Evolutionary conservation across 768 basidiomycete genomes (phyloP), one percentile per base, ranked within the genome.

Genomic region (Pulveroboletus frians): DNA sequence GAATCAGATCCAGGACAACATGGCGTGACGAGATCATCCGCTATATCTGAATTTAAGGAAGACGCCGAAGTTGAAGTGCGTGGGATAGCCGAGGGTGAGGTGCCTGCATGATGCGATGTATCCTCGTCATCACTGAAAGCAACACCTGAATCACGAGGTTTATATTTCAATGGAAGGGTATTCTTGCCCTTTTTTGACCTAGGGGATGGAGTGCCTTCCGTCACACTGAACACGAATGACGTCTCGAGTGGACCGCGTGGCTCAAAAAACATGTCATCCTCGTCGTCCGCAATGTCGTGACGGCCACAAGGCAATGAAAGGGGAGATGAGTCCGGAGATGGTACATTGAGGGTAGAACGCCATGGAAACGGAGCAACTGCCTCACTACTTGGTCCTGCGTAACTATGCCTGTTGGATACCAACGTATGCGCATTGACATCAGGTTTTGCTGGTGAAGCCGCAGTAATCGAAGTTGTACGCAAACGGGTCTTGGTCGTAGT

Each of bases 11-110:
- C 75, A 17, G 86, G 84, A 6, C 78, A 52, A 11, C 78, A 76
- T 2, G 88, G 88, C 0, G 87, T 90, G 17, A 88, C 73, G n/a
- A 90, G 76, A 29, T 77, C 83, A 39, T 84, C 79, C 32, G 81
- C 83, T 3, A 48, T 29, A 53, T 79, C 79, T 5, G 83, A 82
- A 42, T 73, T 72, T 23, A 81, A 66, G 3, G 84, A 83, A 56
- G 77, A 82, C 20, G 79, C 74, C 40, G 84, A 85, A 6, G 77
- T 82, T 0, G 84, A 88, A 1, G 78, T 74, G 30, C 68, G 73
- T 29, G 82, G 80, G 70, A 84, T 70, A 23, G 72, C 66, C 39
- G 67, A 69, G 21, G 51, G 52, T 9, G 60, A 61, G 18, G 47
- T 49, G 23, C 58, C 53, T 4, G 52, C 52, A 35, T 54, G 50